Base-by-base conservation (phyloP, 371 early-diverging fungal species). In the Syncephalastrum contaminatum region DNA sequence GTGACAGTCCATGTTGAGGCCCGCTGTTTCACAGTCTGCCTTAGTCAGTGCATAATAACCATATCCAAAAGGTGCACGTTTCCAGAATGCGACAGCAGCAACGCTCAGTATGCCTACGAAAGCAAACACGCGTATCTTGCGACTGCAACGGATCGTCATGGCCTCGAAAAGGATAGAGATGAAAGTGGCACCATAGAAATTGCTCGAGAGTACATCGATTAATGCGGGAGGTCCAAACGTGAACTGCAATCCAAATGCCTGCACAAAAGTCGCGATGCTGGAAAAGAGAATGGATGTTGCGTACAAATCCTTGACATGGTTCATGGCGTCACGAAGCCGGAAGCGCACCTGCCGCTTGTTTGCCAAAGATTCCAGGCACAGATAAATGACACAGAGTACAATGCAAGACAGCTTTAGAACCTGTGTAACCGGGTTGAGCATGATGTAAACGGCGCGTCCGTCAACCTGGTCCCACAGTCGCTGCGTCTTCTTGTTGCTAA, bases 161-260 rank as follows among this genome's bases (percentile, higher is more conserved):
- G 62, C 57, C 40, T 75, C 76, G 10, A 68, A 18, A 4, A 51
- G 53, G 0, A 66, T 59, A 10, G 70, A 40, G 4, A 50, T 36
- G 1, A 66, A 44, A 3, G 57, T 47, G 27, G 60, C 47, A 18
- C 66, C 62, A 21, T 59, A 67, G 22, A 65, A 70, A 4, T 60
- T 45, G 22, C 63, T 54, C 3, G 64, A 60, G 0, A 72, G 36
- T 16, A 67, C 66, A 51, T 75, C 76, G 4, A 62, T 51, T 58
- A 72, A 57, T 16, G 52, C 42, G 4, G 30, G 46, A 48, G 56
- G 57, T 0, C n/a, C 0, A 1, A 66, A 58, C 10, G 62, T 22
- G 24, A 59, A 42, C 3, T 54, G 8, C 10, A 75, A 27, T 2
- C 51, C 43, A 40, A 53, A n/a, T 1, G 59, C 25, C 2, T 67